Evolutionary conservation across 257 asterid genomes (phyloP).

Genomic region (Solanum dulcamara): DNA sequence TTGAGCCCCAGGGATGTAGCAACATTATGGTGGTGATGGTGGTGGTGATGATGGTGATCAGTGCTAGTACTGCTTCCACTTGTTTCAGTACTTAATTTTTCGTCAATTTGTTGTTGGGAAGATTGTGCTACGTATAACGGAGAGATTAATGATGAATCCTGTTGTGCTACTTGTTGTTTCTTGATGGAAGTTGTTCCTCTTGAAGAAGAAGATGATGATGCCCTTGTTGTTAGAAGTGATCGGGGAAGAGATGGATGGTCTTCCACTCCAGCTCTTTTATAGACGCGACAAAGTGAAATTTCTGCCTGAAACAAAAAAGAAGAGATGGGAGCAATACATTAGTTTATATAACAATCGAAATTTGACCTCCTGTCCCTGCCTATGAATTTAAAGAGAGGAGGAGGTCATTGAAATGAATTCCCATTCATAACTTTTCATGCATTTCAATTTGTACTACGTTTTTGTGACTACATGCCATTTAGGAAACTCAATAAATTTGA

Average conservation of each 20-base stretch:
- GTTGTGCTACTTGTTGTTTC: not conserved
- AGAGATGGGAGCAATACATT: not conserved
- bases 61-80: constrained; percentile 43
- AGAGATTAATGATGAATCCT: not conserved
- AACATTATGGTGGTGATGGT: not conserved
- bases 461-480: not conserved
- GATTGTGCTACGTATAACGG: not conserved
- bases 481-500: not conserved
- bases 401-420: not conserved
- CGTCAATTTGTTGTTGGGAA: constrained; percentile 12
- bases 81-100: constrained; percentile 26
- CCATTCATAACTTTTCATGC: not conserved
- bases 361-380: not conserved
- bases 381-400: not conserved
- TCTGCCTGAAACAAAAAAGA: constrained; percentile 48
- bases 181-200: constrained; percentile 6
- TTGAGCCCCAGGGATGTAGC: constrained; percentile 37
- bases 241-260: constrained; percentile 84
- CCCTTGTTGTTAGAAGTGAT: constrained; percentile 27
- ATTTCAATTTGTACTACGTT: not conserved
- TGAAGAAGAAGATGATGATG: constrained; percentile 23
- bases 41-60: not conserved
- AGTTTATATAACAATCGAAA: not conserved
- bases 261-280: constrained; percentile 88
- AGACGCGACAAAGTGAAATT: constrained; percentile 86